Evolutionary conservation across 2,329 filamentous ascomycete genomes (phyloP).

Genomic region (Alternaria ethzedia): DNA sequence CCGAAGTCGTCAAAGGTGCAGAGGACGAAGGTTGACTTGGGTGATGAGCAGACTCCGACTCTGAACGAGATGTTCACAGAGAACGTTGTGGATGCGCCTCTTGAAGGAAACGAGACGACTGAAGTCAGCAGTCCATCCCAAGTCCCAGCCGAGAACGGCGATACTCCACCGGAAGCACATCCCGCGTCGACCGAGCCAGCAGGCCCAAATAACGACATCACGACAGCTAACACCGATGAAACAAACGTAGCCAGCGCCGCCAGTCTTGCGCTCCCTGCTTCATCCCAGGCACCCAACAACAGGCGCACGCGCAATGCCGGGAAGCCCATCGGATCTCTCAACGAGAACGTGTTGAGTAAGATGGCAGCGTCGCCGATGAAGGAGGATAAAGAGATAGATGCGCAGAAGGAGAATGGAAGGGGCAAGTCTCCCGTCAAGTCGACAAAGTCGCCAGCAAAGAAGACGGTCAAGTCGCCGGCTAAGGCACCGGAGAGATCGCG

Average conservation of each 20-base stretch:
- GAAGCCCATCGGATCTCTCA: neutral
- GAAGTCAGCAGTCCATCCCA: neutral
- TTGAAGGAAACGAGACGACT: neutral
- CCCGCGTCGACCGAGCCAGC: neutral
- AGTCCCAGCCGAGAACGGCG: accelerated
- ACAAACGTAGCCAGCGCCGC: neutral
- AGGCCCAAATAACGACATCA: neutral
- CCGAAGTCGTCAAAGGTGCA: neutral
- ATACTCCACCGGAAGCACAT: neutral
- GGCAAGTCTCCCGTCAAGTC: neutral
- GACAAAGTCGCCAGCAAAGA: neutral
- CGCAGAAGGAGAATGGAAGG: neutral
- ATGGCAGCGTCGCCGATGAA: neutral
- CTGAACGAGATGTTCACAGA: neutral
- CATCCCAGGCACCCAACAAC: neutral
- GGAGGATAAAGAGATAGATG: neutral
- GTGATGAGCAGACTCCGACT: neutral
- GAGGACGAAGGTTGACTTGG: neutral
- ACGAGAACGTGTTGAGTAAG: neutral
- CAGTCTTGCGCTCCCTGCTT: neutral
- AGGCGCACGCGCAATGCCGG: neutral
- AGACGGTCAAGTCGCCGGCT: neutral
- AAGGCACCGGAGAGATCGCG: neutral
- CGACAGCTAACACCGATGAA: accelerated
- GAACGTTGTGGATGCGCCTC: accelerated